These are phyloP conservation scores for Trichocladium antarcticum DNA, from an alignment of 495 filamentous ascomycete species.

Conservation along the genomic window DNA sequence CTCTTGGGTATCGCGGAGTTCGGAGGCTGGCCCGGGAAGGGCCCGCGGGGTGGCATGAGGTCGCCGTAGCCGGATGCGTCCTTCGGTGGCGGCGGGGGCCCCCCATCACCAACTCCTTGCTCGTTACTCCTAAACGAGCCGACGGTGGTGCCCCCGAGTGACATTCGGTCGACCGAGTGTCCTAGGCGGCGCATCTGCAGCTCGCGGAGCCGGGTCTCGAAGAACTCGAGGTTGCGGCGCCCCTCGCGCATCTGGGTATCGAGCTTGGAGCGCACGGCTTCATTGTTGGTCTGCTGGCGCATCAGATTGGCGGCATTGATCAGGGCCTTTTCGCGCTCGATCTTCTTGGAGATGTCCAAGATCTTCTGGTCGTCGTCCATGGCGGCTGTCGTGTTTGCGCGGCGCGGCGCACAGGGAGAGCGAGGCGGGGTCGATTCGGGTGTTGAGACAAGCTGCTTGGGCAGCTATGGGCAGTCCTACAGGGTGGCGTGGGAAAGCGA, in stretches of 20 bases:
- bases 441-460: neutral
- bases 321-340: conserved; percentile 91
- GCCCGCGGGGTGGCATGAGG: conserved; percentile 73
- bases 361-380: conserved; percentile 74
- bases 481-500: too few relatives aligned
- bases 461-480: too few relatives aligned
- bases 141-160: conserved; percentile 34
- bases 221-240: conserved; percentile 81
- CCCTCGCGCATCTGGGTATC: conserved; percentile 91
- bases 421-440: neutral
- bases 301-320: conserved; percentile 90
- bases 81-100: conserved; percentile 54
- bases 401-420: conserved; percentile 21
- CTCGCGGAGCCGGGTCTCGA: conserved; percentile 82
- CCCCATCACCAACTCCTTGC: conserved; percentile 36
- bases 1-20: conserved; percentile 56
- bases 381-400: conserved; percentile 33
- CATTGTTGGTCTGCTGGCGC: conserved; percentile 90
- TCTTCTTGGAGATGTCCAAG: conserved; percentile 87
- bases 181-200: conserved; percentile 69
- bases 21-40: conserved; percentile 66
- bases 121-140: conserved; percentile 27
- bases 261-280: conserved; percentile 71
- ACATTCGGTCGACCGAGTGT: conserved; percentile 53
- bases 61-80: conserved; percentile 45